Conservation (phyloP, 2,329 filamentous ascomycete genomes). For the Penicillium italicum region DNA sequence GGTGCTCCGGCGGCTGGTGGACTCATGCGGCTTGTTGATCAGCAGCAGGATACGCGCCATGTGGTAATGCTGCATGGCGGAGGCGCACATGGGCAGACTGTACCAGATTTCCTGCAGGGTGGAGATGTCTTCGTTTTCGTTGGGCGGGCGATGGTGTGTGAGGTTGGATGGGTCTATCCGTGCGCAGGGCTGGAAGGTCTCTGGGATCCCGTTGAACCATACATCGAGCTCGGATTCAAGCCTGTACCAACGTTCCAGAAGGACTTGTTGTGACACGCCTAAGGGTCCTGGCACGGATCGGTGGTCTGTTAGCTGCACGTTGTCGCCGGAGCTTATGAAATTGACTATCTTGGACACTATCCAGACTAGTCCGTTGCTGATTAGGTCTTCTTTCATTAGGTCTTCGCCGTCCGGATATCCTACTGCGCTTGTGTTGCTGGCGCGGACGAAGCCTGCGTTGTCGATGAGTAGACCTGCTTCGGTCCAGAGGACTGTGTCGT, state of each 20-base stretch:
- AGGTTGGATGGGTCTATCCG: conserved; percentile 42
- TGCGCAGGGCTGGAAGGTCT: conserved; percentile 57
- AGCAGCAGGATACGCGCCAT: conserved; percentile 44
- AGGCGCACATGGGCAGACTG: conserved; percentile 62
- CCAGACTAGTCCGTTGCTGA: conserved; percentile 63
- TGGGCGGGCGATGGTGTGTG: conserved; percentile 20
- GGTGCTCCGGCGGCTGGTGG: conserved; percentile 49
- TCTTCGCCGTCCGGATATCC: conserved; percentile 37
- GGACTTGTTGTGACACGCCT: conserved; percentile 38
- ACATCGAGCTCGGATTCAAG: conserved; percentile 56
- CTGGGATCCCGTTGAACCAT: conserved; percentile 58
- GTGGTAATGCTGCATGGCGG: conserved; percentile 53
- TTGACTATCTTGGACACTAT: conserved; percentile 64
- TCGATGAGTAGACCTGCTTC: conserved; percentile 60
- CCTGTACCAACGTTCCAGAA: conserved; percentile 50
- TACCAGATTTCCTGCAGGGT: conserved; percentile 60
- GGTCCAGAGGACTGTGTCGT: conserved; percentile 61
- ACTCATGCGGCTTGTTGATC: conserved; percentile 43
- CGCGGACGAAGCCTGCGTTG: conserved; percentile 49
- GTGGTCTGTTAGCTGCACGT: conserved; percentile 36
- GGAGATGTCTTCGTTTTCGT: conserved; percentile 33
- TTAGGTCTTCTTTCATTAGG: conserved; percentile 60
- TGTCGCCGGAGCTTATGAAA: conserved; percentile 58
- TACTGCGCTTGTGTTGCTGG: conserved; percentile 36
- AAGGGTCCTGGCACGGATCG: conserved; percentile 27